Evolutionary conservation across 2,329 filamentous ascomycete genomes (phyloP).

Genomic region (Aspergillus sp.): DNA sequence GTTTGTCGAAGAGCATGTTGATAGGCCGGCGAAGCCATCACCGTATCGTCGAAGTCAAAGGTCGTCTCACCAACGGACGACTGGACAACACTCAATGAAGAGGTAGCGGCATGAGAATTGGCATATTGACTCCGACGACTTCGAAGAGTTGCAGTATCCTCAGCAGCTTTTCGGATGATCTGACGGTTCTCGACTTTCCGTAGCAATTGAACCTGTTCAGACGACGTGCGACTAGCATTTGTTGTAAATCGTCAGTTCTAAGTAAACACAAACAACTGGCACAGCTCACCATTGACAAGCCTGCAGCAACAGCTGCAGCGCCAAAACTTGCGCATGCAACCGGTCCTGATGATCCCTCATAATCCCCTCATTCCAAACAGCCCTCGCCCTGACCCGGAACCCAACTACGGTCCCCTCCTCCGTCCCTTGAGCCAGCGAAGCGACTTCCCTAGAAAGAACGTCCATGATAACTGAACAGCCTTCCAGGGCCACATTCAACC

Average conservation of each 20-base stretch:
- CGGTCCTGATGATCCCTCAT: slow-evolving; percentile 31
- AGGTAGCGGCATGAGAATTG: slow-evolving; percentile 17
- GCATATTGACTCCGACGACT: slow-evolving; percentile 18
- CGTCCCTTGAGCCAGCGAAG: slow-evolving; percentile 20
- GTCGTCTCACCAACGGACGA: slow-evolving; percentile 21
- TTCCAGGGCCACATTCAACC: slow-evolving; percentile 28
- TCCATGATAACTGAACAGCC: slow-evolving; percentile 32
- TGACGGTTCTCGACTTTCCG: slow-evolving; percentile 25
- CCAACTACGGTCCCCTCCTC: slow-evolving; percentile 14
- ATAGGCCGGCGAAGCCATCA: slow-evolving; percentile 22
- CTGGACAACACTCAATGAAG: slow-evolving; percentile 20
- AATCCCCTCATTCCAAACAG: slow-evolving; percentile 32
- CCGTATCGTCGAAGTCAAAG: slow-evolving; percentile 27
- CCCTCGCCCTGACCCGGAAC: slow-evolving; percentile 21
- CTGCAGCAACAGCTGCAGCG: slow-evolving; percentile 33
- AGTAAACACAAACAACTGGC: background rate
- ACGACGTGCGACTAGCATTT: slow-evolving; percentile 19
- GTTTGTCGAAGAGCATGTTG: slow-evolving; percentile 13
- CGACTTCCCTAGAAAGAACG: slow-evolving; percentile 28
- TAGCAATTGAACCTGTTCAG: slow-evolving; percentile 30
- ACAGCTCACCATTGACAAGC: slow-evolving; percentile 31
- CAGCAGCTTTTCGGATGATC: slow-evolving; percentile 30
- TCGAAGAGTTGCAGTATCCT: slow-evolving; percentile 31
- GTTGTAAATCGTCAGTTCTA: background rate
- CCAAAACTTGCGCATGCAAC: slow-evolving; percentile 30